Evolutionary conservation across 179 eudicot species (phyloP), one percentile per base, ranked within the genome.

Genomic region (Nepenthes alata): DNA sequence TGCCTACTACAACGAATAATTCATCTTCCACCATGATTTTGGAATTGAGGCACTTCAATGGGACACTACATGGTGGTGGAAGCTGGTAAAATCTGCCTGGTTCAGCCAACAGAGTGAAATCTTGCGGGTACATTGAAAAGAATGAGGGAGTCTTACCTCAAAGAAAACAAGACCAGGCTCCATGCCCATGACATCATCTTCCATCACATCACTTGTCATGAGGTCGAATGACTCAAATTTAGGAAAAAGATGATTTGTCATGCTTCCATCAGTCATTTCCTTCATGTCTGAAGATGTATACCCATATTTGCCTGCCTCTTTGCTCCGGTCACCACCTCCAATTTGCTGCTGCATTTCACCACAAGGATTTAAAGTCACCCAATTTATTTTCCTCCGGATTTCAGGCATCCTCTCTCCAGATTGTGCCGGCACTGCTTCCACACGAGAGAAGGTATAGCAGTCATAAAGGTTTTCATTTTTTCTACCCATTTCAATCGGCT

Each of bases 111-210:
- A 25, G 25, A 25, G 25, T 25, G 25, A 25, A 25, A 25, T 25
- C 25, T 25, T 25, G 25, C 25, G 25, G 25, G 25, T 0, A 25
- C 25, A 25, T 25, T 25, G 25, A 38, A 45, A 36, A 45, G 44
- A 53, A 49, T 13, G 13, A 9, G 39, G 11, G 37, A 39, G 39
- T 57, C 71, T 48, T 80, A 94, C 99, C 99, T 94, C 99, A 60
- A 94, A 94, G 80, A 77, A 90, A 56, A 90, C 94, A 72, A 94
- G 96, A 60, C 99, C 99, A 69, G 94, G 89, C 68, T 94, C 97
- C 83, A 82, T 59, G 16, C 81, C 84, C 97, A 94, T 87, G 56
- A 78, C 59, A 82, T 94, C 99, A 70, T 94, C 96, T 81, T 90
- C 99, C 97, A 94, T 85, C 67, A 94, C 71, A 72, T 94, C 99